Evolutionary conservation across 2,329 filamentous ascomycete species (phyloP).

Genomic region (Sordariomycetes sp.): DNA sequence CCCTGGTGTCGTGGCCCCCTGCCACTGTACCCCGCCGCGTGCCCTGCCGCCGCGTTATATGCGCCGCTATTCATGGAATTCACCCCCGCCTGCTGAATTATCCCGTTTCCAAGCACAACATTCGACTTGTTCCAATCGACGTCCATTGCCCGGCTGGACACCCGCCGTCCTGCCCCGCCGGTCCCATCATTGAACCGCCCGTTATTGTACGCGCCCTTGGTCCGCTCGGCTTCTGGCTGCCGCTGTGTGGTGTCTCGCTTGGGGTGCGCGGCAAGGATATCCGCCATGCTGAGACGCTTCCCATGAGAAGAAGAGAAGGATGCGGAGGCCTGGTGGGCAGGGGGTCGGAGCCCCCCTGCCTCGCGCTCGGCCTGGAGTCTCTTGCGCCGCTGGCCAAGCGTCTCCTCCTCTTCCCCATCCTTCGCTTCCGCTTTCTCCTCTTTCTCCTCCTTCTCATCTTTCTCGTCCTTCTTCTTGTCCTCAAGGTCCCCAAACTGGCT

Average conservation of each 20-base stretch:
- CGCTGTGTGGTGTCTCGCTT: slow-evolving; percentile 23
- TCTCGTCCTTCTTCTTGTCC: slow-evolving; percentile 24
- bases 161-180: slow-evolving; percentile 22
- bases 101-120: slow-evolving; percentile 16
- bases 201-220: slow-evolving; percentile 29
- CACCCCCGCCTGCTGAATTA: slow-evolving; percentile 11
- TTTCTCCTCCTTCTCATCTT: slow-evolving; percentile 22
- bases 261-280: slow-evolving; percentile 36
- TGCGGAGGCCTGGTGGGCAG: slow-evolving; percentile 12
- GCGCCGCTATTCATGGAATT: slow-evolving; percentile 13
- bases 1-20: slow-evolving; percentile 8
- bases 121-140: slow-evolving; percentile 14
- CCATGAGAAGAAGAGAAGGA: slow-evolving; percentile 6
- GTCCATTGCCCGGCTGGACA: slow-evolving; percentile 10
- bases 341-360: slow-evolving; percentile 44
- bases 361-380: slow-evolving; percentile 59
- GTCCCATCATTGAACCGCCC: slow-evolving; percentile 41
- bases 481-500: slow-evolving; percentile 44
- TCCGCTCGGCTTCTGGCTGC: slow-evolving; percentile 24
- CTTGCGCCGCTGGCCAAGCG: slow-evolving; percentile 62
- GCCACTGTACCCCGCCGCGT: slow-evolving; percentile 14
- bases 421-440: slow-evolving; percentile 42
- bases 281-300: slow-evolving; percentile 40
- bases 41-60: slow-evolving; percentile 8
- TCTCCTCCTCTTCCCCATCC: slow-evolving; percentile 54